Conservation (phyloP, 805 yeast genomes). For the Candida hungchunana region DNA sequence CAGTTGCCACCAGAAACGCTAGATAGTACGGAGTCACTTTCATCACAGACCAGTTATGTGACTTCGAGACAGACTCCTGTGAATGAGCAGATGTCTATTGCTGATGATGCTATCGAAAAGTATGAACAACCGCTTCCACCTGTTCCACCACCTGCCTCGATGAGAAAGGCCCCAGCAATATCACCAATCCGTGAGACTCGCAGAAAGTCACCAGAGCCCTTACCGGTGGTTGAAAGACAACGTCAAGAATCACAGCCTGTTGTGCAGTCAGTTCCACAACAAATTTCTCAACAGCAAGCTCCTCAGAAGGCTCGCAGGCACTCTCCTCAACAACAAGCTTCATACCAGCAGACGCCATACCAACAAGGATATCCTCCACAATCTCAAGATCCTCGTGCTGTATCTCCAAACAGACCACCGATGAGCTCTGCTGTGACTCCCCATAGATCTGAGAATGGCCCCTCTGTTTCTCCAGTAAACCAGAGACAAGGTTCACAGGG, state of each 20-base stretch:
- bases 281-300: background rate
- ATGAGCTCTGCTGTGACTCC: constrained; percentile 1
- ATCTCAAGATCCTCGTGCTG: too few relatives aligned
- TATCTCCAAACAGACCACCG: constrained; percentile 2
- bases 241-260: too few relatives aligned
- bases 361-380: constrained; percentile 2
- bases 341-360: background rate
- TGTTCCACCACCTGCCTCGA: background rate
- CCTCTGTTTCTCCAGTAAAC: background rate
- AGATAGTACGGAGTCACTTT: constrained; percentile 6
- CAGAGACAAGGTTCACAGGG: constrained; percentile 3
- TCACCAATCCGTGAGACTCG: constrained; percentile 7
- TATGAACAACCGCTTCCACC: background rate
- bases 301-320: background rate
- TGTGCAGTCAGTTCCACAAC: background rate
- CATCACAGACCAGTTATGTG: constrained; percentile 2
- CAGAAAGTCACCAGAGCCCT: background rate
- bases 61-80: constrained; percentile 6
- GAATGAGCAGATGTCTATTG: background rate
- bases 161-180: constrained; percentile 13
- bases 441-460: constrained; percentile 1
- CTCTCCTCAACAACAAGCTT: constrained; percentile 1
- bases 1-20: background rate
- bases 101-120: background rate
- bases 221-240: too few relatives aligned